phyloP scores from a whole-genome alignment of 495 filamentous ascomycete genomes.

The Penicillium samsonianum region DNA sequence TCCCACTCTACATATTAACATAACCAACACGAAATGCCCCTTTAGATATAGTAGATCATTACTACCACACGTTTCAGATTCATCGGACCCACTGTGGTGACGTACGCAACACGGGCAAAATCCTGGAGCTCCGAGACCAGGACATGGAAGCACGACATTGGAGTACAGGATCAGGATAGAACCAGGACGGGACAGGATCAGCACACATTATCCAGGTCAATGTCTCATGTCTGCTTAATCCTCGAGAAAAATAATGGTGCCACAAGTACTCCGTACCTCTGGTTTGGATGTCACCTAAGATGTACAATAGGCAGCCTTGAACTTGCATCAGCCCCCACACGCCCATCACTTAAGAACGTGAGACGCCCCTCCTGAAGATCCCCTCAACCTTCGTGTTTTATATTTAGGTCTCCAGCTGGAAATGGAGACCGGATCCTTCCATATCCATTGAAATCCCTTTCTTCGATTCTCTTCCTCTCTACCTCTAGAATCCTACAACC shows the following conservation, averaged over 20 bases:
- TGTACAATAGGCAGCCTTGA: constrained; percentile 5
- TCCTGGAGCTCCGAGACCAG: too few relatives aligned
- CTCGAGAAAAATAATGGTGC: constrained; percentile 6
- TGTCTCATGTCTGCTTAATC: neutral
- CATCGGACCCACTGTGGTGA: constrained; percentile 26
- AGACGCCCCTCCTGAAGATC: constrained; percentile 11
- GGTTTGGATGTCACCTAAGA: constrained; percentile 2
- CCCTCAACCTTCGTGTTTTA: neutral
- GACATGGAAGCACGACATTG: too few relatives aligned
- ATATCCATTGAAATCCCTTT: neutral
- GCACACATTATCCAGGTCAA: neutral
- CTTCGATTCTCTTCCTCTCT: neutral
- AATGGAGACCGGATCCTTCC: constrained; percentile 17
- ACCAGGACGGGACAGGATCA: too few relatives aligned
- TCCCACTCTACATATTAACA: neutral
- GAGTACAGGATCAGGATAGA: too few relatives aligned
- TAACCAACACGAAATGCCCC: neutral
- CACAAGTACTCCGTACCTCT: neutral
- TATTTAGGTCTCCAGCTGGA: constrained; percentile 12
- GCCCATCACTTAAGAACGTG: neutral
- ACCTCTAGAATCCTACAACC: neutral
- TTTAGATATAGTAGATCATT: neutral
- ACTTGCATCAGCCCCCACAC: constrained; percentile 17
- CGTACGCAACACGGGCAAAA: constrained; percentile 16
- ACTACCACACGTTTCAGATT: constrained; percentile 18